Evolutionary conservation across 345 rosid genomes (phyloP).

Genomic region (Gossypium turneri): DNA sequence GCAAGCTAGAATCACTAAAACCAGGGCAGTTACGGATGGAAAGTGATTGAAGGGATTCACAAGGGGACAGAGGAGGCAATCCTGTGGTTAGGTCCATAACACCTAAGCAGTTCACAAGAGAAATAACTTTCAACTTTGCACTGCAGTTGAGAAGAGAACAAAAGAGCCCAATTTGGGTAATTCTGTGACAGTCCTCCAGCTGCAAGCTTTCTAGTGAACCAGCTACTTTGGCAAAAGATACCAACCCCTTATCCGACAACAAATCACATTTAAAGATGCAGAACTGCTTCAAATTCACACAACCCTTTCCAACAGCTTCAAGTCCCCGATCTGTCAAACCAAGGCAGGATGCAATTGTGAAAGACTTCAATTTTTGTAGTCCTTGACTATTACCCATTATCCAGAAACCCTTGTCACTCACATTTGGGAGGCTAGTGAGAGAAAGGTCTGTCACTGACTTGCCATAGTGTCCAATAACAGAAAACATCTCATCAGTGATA

Average conservation of each 20-base stretch:
- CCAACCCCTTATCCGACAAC: constrained; percentile 75
- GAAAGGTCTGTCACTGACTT: constrained; percentile 63
- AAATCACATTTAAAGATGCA: constrained; percentile 48
- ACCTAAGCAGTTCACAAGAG: constrained; percentile 70
- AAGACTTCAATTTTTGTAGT: constrained; percentile 69
- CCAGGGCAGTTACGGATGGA: constrained; percentile 78
- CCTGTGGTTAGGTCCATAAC: constrained; percentile 49
- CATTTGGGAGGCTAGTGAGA: constrained; percentile 53
- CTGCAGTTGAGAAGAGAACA: constrained; percentile 70
- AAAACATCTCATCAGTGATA: constrained; percentile 73
- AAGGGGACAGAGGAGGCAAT: constrained; percentile 34
- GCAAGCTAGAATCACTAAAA: constrained; percentile 63
- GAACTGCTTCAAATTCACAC: constrained; percentile 69
- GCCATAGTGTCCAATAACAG: constrained; percentile 87
- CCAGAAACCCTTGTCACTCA: constrained; percentile 88
- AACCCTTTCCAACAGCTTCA: constrained; percentile 72
- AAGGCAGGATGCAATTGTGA: constrained; percentile 55
- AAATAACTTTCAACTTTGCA: constrained; percentile 56
- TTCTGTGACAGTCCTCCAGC: constrained; percentile 91
- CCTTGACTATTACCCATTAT: constrained; percentile 85
- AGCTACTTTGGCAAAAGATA: constrained; percentile 61
- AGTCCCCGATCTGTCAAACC: constrained; percentile 78
- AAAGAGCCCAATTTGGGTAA: constrained; percentile 80
- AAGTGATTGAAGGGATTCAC: constrained; percentile 54
- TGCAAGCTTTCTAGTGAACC: constrained; percentile 68